phyloP scores from a whole-genome alignment of 2,329 filamentous ascomycete genomes.

The Aschersonia sp. region DNA sequence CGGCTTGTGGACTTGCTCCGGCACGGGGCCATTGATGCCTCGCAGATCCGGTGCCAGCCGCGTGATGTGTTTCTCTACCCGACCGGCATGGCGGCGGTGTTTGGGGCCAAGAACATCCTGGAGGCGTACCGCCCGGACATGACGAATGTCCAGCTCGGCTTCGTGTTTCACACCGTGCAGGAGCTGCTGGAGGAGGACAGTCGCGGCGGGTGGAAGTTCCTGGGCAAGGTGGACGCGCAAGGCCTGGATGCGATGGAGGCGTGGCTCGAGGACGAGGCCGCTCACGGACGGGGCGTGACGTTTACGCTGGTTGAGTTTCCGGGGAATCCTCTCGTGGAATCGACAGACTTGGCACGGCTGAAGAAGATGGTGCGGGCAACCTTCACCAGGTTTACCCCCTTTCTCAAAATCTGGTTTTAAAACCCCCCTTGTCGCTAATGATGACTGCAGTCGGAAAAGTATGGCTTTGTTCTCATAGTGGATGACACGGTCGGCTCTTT shows the following conservation, averaged over 20 bases:
- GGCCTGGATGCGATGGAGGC: slow-evolving; percentile 28
- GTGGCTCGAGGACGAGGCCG: slow-evolving; percentile 26
- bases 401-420: neutral
- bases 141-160: slow-evolving; percentile 29
- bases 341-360: slow-evolving; percentile 17
- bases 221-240: slow-evolving; percentile 25
- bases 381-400: neutral
- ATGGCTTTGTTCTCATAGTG: slow-evolving; percentile 27
- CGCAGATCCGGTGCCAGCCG: slow-evolving; percentile 10
- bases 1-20: slow-evolving; percentile 26
- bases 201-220: slow-evolving; percentile 28
- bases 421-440: neutral
- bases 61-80: slow-evolving; percentile 37
- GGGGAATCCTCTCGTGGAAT: slow-evolving; percentile 20
- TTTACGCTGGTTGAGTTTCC: slow-evolving; percentile 33
- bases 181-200: slow-evolving; percentile 30
- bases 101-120: slow-evolving; percentile 24
- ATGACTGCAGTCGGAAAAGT: slow-evolving; percentile 20
- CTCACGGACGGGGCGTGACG: slow-evolving; percentile 22
- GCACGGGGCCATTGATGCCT: slow-evolving; percentile 20
- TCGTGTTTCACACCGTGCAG: slow-evolving; percentile 35
- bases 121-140: slow-evolving; percentile 14
- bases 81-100: slow-evolving; percentile 39
- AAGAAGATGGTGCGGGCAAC: slow-evolving; percentile 17
- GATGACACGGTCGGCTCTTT: slow-evolving; percentile 35